Evolutionary conservation across 108 stramenopile genomes (phyloP), one percentile per base, ranked within the genome.

Genomic region (Conticribra guillardii): DNA sequence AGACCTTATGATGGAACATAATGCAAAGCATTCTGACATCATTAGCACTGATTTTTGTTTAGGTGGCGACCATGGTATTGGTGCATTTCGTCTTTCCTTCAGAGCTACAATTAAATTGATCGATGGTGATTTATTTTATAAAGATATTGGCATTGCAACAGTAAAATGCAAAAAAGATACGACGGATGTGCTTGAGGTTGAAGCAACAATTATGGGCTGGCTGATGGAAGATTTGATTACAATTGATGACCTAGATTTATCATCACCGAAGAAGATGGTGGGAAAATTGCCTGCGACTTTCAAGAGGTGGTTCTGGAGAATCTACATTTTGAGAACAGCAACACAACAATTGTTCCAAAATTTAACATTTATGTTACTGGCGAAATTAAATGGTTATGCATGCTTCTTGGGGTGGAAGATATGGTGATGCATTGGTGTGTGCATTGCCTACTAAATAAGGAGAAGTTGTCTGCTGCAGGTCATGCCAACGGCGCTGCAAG

Each of bases 351-450:
- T 29, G 9, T 29, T 27, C 3, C 21, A n/a, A n/a, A n/a, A n/a
- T n/a, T n/a, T n/a, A n/a, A n/a, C n/a, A n/a, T n/a, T n/a, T 33
- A 22, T 47, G 59, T 26, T 2, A 69, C 34, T 19, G 68, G 68
- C 1, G 57, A 59, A 18, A 3, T 59, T n/a, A 69, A 69, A 52
- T 69, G 68, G 68, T 14, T 69, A 34, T 3, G 5, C 1, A 70
- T 70, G 69, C 55, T 60, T 34, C 2, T 60, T 14, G 69, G 58
- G 4, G 60, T 70, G 69, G 57, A 44, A 24, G 51, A 53, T 15
- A 28, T 54, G 5, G 14, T 58, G 4, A 9, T 14, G 0, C 16
- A 15, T 23, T 70, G 59, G 56, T 70, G 69, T 30, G 19, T 23
- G 7, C 24, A 52, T 7, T 70, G 69, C 46, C 44, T 60, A 11